phyloP scores from a whole-genome alignment of 768 basidiomycete species.

The Boletus patriciae region DNA sequence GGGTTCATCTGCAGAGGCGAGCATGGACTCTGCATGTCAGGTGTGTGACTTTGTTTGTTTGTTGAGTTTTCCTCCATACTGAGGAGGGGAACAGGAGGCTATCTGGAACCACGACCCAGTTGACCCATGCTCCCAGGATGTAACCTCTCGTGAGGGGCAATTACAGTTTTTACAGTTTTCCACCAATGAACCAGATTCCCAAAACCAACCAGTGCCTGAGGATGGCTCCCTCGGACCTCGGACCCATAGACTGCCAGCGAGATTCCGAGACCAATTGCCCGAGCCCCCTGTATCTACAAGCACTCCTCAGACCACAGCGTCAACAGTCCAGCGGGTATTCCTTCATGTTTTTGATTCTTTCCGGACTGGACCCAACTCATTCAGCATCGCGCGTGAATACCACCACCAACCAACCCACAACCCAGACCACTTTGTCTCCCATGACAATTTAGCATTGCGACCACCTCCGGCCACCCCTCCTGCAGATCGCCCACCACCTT shows the following conservation, averaged over 20 bases:
- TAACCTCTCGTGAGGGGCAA: no score
- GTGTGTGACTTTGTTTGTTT: no score
- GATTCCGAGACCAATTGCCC: not conserved
- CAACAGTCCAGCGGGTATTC: not conserved
- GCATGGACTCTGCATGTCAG: no score
- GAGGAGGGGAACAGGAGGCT: no score
- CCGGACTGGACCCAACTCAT: not conserved
- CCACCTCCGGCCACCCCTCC: not conserved
- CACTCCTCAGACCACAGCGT: not conserved
- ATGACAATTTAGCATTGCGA: not conserved
- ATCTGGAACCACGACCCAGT: no score
- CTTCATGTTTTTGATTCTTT: not conserved
- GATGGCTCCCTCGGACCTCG: not conserved
- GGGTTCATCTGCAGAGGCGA: no score
- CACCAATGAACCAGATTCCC: no score
- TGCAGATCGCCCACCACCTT: not conserved
- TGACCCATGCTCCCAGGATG: no score
- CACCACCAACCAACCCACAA: not conserved
- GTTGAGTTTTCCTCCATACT: no score
- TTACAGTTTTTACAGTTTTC: no score
- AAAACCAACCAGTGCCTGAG: no score
- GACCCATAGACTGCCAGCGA: not conserved
- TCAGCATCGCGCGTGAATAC: not conserved
- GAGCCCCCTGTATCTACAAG: not conserved
- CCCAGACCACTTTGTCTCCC: not conserved